Evolutionary conservation across 2,329 filamentous ascomycete species (phyloP).

Genomic region (Penicillium janthinellum): DNA sequence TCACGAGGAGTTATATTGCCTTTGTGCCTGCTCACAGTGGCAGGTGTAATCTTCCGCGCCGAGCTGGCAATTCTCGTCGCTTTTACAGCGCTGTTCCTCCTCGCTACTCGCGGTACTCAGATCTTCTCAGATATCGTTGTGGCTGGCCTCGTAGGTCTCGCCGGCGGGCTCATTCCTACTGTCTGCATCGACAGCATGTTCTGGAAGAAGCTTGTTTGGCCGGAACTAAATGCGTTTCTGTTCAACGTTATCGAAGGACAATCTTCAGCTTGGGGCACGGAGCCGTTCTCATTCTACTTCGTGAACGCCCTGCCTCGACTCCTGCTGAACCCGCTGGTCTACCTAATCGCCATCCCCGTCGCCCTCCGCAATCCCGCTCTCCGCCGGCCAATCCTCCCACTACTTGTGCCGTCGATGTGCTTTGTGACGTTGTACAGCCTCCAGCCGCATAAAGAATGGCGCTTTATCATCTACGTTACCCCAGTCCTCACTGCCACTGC

Average conservation of each 20-base stretch:
- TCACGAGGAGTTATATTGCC: constrained; percentile 52
- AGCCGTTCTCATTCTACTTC: constrained; percentile 86
- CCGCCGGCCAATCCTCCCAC: constrained; percentile 51
- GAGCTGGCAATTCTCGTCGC: constrained; percentile 82
- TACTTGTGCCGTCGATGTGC: constrained; percentile 65
- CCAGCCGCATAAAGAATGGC: constrained; percentile 93
- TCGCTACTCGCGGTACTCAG: constrained; percentile 58
- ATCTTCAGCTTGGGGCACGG: constrained; percentile 83
- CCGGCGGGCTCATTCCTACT: constrained; percentile 68
- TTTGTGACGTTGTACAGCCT: constrained; percentile 82
- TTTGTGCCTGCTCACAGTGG: constrained; percentile 74
- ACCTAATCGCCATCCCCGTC: constrained; percentile 54
- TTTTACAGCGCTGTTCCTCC: constrained; percentile 65
- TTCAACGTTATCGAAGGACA: constrained; percentile 87
- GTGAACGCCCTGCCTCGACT: constrained; percentile 77
- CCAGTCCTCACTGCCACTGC: constrained; percentile 78
- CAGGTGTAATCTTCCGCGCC: constrained; percentile 83
- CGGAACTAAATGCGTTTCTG: constrained; percentile 84
- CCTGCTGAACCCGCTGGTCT: constrained; percentile 74
- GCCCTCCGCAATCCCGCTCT: constrained; percentile 57
- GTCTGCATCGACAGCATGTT: constrained; percentile 86
- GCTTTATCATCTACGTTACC: constrained; percentile 88
- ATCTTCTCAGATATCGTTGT: constrained; percentile 60
- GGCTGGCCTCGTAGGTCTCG: constrained; percentile 65
- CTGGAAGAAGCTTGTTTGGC: constrained; percentile 85